Percentiles rank a stretch among this genome's conserved stretches.
Evolutionary conservation across 495 filamentous ascomycete species (phyloP).

Genomic region (Neurospora sp.): DNA sequence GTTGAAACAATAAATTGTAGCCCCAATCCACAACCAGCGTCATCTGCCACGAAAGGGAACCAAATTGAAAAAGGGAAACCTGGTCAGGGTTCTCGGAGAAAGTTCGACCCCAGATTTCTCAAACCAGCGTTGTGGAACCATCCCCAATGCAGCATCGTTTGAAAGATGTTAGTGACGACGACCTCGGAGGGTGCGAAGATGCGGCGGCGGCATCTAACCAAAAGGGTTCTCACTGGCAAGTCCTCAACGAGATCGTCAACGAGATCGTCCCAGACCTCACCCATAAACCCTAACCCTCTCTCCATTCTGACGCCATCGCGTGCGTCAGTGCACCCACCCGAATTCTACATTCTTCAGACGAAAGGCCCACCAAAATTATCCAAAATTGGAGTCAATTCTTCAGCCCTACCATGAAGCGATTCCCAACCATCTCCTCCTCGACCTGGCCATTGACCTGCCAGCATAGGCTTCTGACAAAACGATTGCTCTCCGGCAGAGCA

Average conservation of each 20-base stretch:
- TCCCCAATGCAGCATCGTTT: background rate
- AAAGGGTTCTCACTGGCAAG: background rate
- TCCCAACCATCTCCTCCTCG: background rate
- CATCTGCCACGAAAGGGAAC: background rate
- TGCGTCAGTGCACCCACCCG: background rate
- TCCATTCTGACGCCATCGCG: background rate
- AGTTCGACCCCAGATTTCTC: background rate
- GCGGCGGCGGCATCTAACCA: background rate
- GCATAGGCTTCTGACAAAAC: background rate
- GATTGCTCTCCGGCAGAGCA: background rate
- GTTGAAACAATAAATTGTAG: background rate
- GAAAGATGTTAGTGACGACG: background rate
- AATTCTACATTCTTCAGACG: background rate
- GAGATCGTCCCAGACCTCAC: background rate
- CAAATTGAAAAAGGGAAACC: background rate
- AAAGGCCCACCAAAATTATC: background rate
- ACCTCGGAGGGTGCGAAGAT: background rate
- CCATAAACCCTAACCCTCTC: background rate
- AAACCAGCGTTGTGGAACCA: background rate
- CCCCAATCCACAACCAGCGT: background rate
- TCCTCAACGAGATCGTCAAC: background rate
- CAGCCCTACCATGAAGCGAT: conserved; percentile 6
- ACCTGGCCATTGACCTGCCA: conserved; percentile 1
- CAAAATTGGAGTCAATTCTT: background rate
- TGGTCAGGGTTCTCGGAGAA: background rate